phyloP scores from a whole-genome alignment of 2,329 filamentous ascomycete species.

The Westerdykella aurantiaca region DNA sequence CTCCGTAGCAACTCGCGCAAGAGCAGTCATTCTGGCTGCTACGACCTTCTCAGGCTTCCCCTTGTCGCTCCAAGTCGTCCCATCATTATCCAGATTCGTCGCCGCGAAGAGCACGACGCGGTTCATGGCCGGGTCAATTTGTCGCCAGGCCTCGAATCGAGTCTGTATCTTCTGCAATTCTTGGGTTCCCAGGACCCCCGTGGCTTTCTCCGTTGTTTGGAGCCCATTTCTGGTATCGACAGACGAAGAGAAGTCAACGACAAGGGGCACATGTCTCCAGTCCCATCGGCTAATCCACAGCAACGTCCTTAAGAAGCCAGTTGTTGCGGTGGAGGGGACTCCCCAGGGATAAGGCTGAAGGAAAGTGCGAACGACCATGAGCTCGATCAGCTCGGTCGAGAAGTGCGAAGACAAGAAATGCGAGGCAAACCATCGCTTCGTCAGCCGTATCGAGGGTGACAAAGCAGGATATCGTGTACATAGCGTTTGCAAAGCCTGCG shows the following conservation, averaged over 20 bases:
- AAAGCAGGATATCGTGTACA: conserved; percentile 75
- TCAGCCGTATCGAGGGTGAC: conserved; percentile 73
- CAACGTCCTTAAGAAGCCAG: conserved; percentile 76
- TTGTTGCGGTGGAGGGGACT: conserved; percentile 66
- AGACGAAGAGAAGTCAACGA: conserved; percentile 62
- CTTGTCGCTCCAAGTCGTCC: conserved; percentile 72
- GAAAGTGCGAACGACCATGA: conserved; percentile 73
- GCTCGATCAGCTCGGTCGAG: conserved; percentile 73
- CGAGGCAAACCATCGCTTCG: conserved; percentile 82
- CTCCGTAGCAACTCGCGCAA: conserved; percentile 65
- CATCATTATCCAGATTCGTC: conserved; percentile 70
- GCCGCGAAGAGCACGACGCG: conserved; percentile 74
- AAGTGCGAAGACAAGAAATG: conserved; percentile 77
- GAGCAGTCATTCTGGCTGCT: conserved; percentile 72
- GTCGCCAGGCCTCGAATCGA: conserved; percentile 76
- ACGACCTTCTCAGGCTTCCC: conserved; percentile 70
- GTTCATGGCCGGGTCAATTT: conserved; percentile 84
- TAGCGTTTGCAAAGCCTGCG: conserved; percentile 71
- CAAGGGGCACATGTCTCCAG: conserved; percentile 76
- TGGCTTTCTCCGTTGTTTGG: conserved; percentile 9
- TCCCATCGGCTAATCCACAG: conserved; percentile 82
- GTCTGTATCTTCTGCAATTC: conserved; percentile 60
- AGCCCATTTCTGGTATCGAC: conserved; percentile 8
- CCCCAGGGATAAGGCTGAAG: conserved; percentile 76
- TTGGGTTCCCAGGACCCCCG: conserved; percentile 48